These are phyloP conservation scores for Pichia deserticola DNA, from an alignment of 805 yeast species.

Conservation along the genomic window DNA sequence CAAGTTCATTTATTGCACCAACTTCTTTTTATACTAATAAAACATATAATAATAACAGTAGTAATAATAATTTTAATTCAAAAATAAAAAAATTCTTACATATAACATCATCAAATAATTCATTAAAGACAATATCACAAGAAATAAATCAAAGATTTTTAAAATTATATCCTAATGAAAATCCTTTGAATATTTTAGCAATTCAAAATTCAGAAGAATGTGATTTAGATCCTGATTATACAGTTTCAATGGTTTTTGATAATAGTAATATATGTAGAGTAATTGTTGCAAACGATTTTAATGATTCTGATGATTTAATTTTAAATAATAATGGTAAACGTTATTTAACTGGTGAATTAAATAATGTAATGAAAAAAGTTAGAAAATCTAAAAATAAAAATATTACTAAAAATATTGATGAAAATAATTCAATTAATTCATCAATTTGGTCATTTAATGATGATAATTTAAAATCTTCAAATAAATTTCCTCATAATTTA, in stretches of 20 bases:
- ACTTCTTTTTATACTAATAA: not conserved
- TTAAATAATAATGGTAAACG: constrained; percentile 16
- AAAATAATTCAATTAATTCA: constrained; percentile 1
- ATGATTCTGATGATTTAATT: not conserved
- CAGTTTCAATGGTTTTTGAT: constrained; percentile 57
- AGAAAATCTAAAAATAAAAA: constrained; percentile 19
- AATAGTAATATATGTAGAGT: constrained; percentile 41
- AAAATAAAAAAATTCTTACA: constrained; percentile 48
- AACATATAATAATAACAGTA: no score
- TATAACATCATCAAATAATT: constrained; percentile 42
- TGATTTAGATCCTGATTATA: constrained; percentile 74
- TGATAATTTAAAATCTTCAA: not conserved
- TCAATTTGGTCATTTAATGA: constrained; percentile 18
- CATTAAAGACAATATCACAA: constrained; percentile 41
- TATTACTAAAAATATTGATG: not conserved
- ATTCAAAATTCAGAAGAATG: constrained; percentile 63
- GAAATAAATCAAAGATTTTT: constrained; percentile 51
- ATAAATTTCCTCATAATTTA: not conserved
- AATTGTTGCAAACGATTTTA: constrained; percentile 34
- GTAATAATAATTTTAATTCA: not conserved
- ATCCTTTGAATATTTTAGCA: constrained; percentile 45
- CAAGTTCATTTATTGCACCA: constrained; percentile 10
- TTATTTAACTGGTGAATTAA: constrained; percentile 19
- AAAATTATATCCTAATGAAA: constrained; percentile 59
- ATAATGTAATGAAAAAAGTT: constrained; percentile 25